A percentile compares a stretch with the other conserved stretches of the same genome.
Evolutionary conservation across 768 basidiomycete species (phyloP).

Genomic region (Boletus sensibilis): DNA sequence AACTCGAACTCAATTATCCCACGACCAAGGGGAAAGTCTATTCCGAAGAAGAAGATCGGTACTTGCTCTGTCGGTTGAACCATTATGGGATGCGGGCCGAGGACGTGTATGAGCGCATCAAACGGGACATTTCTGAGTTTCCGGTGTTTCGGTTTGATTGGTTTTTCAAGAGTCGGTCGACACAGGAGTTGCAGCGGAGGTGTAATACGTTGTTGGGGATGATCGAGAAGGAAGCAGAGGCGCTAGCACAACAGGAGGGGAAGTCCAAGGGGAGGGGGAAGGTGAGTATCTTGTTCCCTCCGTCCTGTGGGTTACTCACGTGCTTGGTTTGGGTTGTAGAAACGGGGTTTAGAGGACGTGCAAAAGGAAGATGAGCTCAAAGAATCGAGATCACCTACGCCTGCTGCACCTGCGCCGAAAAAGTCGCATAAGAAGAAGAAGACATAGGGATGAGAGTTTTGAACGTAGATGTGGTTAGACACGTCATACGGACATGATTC

Average conservation of each 20-base stretch:
- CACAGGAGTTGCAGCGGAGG: slow-evolving; percentile 83
- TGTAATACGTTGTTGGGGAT: slow-evolving; percentile 86
- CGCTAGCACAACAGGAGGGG: slow-evolving; percentile 63
- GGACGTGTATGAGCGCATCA: slow-evolving; percentile 93
- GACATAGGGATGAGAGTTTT: slow-evolving; percentile 36
- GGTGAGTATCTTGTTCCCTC: slow-evolving; percentile 38
- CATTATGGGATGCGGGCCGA: slow-evolving; percentile 88
- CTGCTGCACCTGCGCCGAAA: slow-evolving; percentile 52
- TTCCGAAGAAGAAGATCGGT: slow-evolving; percentile 95
- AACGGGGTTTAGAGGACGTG: slow-evolving; percentile 71
- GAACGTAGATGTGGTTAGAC: background rate
- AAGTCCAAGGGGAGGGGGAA: slow-evolving; percentile 67
- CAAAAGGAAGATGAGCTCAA: slow-evolving; percentile 45
- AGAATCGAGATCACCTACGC: slow-evolving; percentile 63
- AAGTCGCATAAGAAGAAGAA: slow-evolving; percentile 70
- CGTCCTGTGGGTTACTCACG: background rate
- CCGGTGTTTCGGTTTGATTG: slow-evolving; percentile 97
- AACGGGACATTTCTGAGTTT: slow-evolving; percentile 94
- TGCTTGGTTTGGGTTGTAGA: slow-evolving; percentile 38
- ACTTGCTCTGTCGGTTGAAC: slow-evolving; percentile 84
- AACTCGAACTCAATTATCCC: slow-evolving; percentile 92
- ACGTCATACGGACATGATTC: background rate
- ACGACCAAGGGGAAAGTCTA: slow-evolving; percentile 97
- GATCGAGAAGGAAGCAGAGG: slow-evolving; percentile 88
- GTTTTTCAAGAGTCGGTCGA: slow-evolving; percentile 94